Percentiles rank a stretch among this genome's conserved stretches.
These are phyloP conservation scores for Phytomonas sp. DNA, from an alignment of 208 protist genomes.

Conservation along the genomic window DNA sequence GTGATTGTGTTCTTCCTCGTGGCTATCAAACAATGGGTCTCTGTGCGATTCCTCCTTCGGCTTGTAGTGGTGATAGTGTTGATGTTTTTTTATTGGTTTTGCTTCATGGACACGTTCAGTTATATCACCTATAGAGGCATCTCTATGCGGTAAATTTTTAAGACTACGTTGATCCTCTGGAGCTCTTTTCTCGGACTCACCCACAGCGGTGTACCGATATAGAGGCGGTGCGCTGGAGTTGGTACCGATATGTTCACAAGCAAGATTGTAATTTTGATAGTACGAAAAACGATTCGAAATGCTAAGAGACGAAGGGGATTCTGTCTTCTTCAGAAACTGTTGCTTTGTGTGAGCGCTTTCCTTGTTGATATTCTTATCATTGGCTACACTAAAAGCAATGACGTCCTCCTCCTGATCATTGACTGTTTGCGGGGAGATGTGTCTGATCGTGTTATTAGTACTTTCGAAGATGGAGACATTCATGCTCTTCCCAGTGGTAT, in stretches of 20 bases:
- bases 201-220: neutral
- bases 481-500: neutral
- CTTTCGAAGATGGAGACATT: neutral
- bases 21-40: neutral
- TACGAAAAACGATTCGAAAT: neutral
- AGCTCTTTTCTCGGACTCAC: neutral
- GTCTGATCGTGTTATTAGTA: neutral
- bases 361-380: neutral
- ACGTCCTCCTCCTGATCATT: neutral
- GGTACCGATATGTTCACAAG: neutral
- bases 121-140: neutral
- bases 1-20: neutral
- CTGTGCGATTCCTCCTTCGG: neutral
- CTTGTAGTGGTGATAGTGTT: neutral
- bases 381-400: neutral
- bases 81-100: neutral
- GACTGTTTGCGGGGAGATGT: neutral
- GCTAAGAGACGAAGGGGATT: neutral
- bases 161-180: neutral
- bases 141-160: neutral
- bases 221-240: neutral
- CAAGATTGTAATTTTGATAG: neutral
- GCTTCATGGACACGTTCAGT: neutral
- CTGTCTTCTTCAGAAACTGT: neutral
- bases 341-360: neutral